A percentile compares a stretch with the other conserved stretches of the same genome.
Evolutionary conservation across 129 eudicot genomes (phyloP).

Genomic region (Helichrysum umbraculigerum): DNA sequence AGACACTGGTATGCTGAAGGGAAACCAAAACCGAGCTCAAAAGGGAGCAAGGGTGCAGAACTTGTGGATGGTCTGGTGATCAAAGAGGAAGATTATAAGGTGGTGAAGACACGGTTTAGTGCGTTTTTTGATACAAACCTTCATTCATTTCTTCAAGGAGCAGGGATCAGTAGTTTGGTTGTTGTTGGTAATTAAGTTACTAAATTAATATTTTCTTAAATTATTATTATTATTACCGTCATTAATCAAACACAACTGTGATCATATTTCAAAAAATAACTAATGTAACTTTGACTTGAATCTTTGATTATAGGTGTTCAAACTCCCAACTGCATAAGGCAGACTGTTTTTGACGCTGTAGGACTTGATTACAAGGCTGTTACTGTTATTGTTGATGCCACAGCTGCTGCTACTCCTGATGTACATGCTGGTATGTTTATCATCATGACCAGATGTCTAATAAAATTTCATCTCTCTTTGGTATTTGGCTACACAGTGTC

Average conservation of each 20-base stretch:
- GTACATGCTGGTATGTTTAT: conserved; percentile 41
- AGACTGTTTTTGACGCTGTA: conserved; percentile 47
- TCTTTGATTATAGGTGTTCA: conserved; percentile 66
- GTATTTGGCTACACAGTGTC: too few relatives aligned
- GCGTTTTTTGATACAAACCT: conserved; percentile 87
- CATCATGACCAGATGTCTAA: too few relatives aligned
- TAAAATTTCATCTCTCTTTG: too few relatives aligned
- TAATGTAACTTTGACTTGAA: neutral
- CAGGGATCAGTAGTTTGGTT: conserved; percentile 62
- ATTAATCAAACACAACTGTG: neutral
- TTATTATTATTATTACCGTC: neutral
- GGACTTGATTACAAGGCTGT: conserved; percentile 39
- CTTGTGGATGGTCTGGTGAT: conserved; percentile 76
- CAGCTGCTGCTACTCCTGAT: conserved; percentile 47
- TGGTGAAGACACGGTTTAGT: conserved; percentile 91
- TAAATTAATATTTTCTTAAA: too few relatives aligned
- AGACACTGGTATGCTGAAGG: conserved; percentile 60
- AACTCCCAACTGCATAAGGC: conserved; percentile 58
- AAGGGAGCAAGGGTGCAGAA: conserved; percentile 80
- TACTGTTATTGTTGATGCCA: conserved; percentile 42
- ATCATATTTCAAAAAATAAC: neutral
- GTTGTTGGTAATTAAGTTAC: conserved; percentile 48
- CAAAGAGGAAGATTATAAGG: conserved; percentile 74
- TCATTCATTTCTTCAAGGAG: conserved; percentile 70
- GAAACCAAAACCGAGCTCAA: conserved; percentile 72